Percentiles rank a stretch among this genome's conserved stretches.
phyloP scores from a whole-genome alignment of 106 monocot genomes.

The Dendrobium officinale region DNA sequence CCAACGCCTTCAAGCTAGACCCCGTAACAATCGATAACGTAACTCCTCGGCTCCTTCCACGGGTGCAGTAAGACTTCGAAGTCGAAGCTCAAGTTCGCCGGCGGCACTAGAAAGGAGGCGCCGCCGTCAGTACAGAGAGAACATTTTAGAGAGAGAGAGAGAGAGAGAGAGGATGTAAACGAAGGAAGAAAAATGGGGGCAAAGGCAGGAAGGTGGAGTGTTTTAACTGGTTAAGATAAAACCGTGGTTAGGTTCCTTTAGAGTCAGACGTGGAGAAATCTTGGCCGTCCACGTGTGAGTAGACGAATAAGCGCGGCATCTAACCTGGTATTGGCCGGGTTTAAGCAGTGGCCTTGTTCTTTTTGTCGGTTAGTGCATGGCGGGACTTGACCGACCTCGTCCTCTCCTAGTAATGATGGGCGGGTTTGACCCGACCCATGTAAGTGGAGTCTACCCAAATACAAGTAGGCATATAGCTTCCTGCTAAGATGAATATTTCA shows the following conservation, averaged over 20 bases:
- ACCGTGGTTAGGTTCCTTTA: not conserved
- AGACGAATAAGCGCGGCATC: not conserved
- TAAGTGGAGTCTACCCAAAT: too few species aligned
- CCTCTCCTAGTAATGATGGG: not conserved
- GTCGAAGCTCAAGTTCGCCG: not conserved
- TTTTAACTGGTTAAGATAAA: not conserved
- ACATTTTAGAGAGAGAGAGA: too few species aligned
- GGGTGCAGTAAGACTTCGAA: not conserved
- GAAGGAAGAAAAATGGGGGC: not conserved
- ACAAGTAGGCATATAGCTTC: too few species aligned
- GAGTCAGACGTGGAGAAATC: not conserved
- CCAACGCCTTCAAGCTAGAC: not conserved
- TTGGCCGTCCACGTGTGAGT: not conserved
- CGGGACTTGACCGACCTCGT: not conserved
- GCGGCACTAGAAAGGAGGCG: not conserved
- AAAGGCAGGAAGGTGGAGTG: not conserved
- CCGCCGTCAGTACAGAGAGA: not conserved
- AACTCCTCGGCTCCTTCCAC: not conserved
- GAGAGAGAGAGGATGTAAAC: not conserved
- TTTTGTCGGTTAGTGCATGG: slow-evolving; percentile 8
- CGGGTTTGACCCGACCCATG: not conserved
- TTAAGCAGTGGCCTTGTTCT: not conserved
- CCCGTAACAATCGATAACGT: not conserved
- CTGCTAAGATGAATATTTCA: too few species aligned
- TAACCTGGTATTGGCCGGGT: not conserved